Percentiles rank a stretch among this genome's conserved stretches.
These are phyloP conservation scores for Xerocomus potaroensis DNA, from an alignment of 768 basidiomycete species.

Conservation along the genomic window DNA sequence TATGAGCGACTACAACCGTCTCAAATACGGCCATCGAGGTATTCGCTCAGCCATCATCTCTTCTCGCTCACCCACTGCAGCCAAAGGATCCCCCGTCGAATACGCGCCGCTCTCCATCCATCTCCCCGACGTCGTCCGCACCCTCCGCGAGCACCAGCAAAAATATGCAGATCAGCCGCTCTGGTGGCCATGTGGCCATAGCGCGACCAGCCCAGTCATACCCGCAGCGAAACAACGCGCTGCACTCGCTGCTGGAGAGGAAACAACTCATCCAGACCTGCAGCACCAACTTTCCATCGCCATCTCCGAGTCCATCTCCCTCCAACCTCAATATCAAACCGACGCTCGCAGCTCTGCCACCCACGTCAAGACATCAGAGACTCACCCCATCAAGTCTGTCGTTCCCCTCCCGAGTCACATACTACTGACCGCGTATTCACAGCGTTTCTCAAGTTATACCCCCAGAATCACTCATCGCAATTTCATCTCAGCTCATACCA, in stretches of 20 bases:
- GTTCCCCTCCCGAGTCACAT: neutral
- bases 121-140: conserved; percentile 52
- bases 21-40: conserved; percentile 57
- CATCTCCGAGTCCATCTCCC: conserved; percentile 42
- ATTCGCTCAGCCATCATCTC: neutral
- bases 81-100: conserved; percentile 47
- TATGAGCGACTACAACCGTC: conserved; percentile 60
- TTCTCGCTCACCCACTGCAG: neutral
- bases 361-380: conserved; percentile 63
- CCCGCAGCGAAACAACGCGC: conserved; percentile 23
- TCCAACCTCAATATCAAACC: neutral
- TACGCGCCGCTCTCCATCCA: conserved; percentile 65
- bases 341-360: neutral
- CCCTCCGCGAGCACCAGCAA: conserved; percentile 51
- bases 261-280: conserved; percentile 27
- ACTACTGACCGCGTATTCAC: conserved; percentile 3
- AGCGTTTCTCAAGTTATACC: conserved; percentile 60
- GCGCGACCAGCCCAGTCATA: conserved; percentile 9
- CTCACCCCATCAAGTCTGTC: conserved; percentile 80
- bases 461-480: conserved; percentile 39
- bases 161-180: conserved; percentile 32
- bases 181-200: conserved; percentile 48
- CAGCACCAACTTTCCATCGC: conserved; percentile 51
- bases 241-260: conserved; percentile 16
- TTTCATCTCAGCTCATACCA: conserved; percentile 35